phyloP scores from a whole-genome alignment of 139 green algal genomes.

The Nannochloris sp. region DNA sequence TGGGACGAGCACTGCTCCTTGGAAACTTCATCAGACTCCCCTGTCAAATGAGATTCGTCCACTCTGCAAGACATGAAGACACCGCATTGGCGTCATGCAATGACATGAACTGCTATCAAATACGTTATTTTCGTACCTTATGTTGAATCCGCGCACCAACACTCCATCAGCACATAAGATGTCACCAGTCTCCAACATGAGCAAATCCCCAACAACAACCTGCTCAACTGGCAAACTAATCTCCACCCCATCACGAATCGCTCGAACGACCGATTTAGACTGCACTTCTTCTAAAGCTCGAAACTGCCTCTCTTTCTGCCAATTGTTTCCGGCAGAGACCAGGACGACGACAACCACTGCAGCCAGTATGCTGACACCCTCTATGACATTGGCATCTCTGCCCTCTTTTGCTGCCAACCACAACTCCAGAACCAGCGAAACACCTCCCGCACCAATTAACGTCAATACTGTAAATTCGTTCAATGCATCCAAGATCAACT shows the following conservation, averaged over 20 bases:
- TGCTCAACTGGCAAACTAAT: conserved; percentile 36
- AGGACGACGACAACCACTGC: conserved; percentile 60
- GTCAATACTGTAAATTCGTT: conserved; percentile 51
- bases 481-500: conserved; percentile 7
- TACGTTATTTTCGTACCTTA: conserved; percentile 28
- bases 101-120: no score
- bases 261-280: conserved; percentile 52
- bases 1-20: conserved; percentile 30
- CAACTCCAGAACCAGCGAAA: conserved; percentile 41
- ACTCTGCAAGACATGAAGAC: conserved; percentile 29
- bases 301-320: conserved; percentile 83
- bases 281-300: conserved; percentile 53
- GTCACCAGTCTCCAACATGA: conserved; percentile 72
- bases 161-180: conserved; percentile 74
- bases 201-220: conserved; percentile 69
- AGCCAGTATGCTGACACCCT: conserved; percentile 64
- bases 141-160: conserved; percentile 43
- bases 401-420: conserved; percentile 7
- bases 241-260: conserved; percentile 42
- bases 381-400: conserved; percentile 40
- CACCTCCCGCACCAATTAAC: conserved; percentile 42
- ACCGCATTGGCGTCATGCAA: neutral
- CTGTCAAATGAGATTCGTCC: conserved; percentile 74
- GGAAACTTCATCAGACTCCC: conserved; percentile 54
- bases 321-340: conserved; percentile 72